Evolutionary conservation across 495 filamentous ascomycete species (phyloP), one percentile per base, ranked within the genome.

Genomic region (Penicillium salamii): DNA sequence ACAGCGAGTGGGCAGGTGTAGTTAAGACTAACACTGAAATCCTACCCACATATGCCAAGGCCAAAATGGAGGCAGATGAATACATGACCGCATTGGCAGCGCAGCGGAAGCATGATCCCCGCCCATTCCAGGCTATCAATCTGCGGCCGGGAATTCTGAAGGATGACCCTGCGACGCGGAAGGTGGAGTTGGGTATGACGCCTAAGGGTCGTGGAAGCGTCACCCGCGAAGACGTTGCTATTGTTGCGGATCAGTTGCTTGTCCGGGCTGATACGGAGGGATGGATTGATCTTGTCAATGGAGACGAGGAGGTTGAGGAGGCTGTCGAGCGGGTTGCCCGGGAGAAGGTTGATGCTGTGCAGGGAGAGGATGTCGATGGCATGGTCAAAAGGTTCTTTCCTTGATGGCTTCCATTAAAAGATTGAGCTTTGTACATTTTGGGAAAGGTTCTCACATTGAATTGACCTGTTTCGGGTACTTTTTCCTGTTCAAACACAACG

Each of bases 51-150:
- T 93, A 93, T 65, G 83, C 80, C 57, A 72, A 84, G 43, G 89
- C 90, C 40, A 93, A 92, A 65, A 59, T 86, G 3, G 83, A 81
- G 11, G 87, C 87, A 1, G 89, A 95, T 62, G 82, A 89, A 66
- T 82, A 75, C 35, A 69, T 91, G 50, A 86, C 84, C 47, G 76
- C 78, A 7, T 70, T 77, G 40, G 74, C 75, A 14, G 74, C 73
- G 5, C 70, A 66, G 29, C 72, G 71, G 19, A 74, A 75, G 56
- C 53, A 66, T 6, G 62, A 75, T 29, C 72, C 74, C 52, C 53
- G 48, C 12, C 61, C 70, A 2, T 82, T 88, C 66, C 77, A 79
- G 51, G 83, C 79, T 26, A 88, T 92, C 49, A 74, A 76, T 49
- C 65, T 95, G 32, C 78, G 90, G 8, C 89, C 89, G 0, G 88